Conservation (phyloP, 1,284 basidiomycete genomes). For the Coriolopsis trogii region DNA sequence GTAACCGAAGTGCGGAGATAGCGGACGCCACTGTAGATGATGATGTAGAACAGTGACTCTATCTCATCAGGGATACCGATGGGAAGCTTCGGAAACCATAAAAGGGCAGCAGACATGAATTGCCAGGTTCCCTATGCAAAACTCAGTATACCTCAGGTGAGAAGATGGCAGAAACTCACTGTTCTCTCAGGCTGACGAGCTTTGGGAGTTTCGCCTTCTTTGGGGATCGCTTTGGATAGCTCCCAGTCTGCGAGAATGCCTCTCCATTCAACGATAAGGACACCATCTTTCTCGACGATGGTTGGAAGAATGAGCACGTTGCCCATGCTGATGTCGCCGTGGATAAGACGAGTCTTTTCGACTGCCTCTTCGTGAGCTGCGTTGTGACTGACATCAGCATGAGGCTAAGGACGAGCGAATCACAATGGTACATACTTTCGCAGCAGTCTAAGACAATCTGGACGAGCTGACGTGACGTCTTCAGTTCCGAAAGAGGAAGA, state of each 20-base stretch:
- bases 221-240: not conserved
- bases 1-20: conserved; percentile 2
- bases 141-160: not conserved
- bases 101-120: conserved; percentile 5
- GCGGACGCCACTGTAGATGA: conserved; percentile 13
- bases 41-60: conserved; percentile 17
- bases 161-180: not conserved
- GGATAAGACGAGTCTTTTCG: not conserved
- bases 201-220: not conserved
- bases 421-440: not conserved
- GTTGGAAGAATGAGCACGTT: conserved; percentile 5
- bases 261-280: not conserved
- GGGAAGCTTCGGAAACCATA: not conserved
- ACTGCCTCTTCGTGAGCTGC: not conserved
- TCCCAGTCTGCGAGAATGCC: conserved; percentile 16
- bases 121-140: conserved; percentile 11
- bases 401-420: no score
- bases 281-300: not conserved
- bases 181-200: conserved; percentile 7
- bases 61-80: conserved; percentile 11
- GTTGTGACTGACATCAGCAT: not conserved
- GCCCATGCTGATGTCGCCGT: conserved; percentile 10
- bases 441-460: not conserved
- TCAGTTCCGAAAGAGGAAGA: not conserved
- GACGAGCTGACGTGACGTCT: not conserved